Base-by-base conservation (phyloP, 140 eudicot genomes). In the Flaveria floridana region DNA sequence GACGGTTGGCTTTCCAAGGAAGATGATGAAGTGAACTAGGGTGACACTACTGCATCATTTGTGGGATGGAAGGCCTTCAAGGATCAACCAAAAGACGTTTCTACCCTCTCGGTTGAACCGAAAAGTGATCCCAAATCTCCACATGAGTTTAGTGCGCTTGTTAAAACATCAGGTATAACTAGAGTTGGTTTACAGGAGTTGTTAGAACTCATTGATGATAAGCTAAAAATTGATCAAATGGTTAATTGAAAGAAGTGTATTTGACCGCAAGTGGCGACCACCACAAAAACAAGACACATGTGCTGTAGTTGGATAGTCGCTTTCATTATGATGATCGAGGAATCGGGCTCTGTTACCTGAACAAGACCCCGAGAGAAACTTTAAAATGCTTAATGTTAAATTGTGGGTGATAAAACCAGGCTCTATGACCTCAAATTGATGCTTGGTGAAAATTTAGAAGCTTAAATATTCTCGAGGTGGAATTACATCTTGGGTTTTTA, bases 231-330 rank as follows among this genome's bases (percentile, higher is more conserved):
- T 3, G 68, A 78, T 61, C 76, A 70, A 70, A 81, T 78, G 26
- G 82, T 78, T 28, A 28, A 3, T 28, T 23, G 86, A 79, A 61
- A 83, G 86, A 72, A 74, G 73, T 69, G 80, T 81, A 4, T 83
- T 85, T 73, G 78, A 90, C 67, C 85, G 90, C 4, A 94, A 94
- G 82, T 90, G 99, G 99, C 80, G 99, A 75, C 97, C 99, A 14
- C 88, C 87, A 15, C 82, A 79, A n/a, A 64, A 67, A 11, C 82
- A 90, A 42, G 91, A 86, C 30, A 55, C 80, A 7, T 80, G 71
- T 0, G 64, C 82, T 15, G 88, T 88, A 20, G 88, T 83, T 57
- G 81, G 82, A 76, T 76, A 20, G 64, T 56, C 20, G 63, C 59
- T 6, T n/a, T 16, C 14, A 8, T 9, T 44, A 44, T 44, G 2